These are phyloP conservation scores for Picea abies DNA, from an alignment of 83 land plant species.

Conservation along the genomic window DNA sequence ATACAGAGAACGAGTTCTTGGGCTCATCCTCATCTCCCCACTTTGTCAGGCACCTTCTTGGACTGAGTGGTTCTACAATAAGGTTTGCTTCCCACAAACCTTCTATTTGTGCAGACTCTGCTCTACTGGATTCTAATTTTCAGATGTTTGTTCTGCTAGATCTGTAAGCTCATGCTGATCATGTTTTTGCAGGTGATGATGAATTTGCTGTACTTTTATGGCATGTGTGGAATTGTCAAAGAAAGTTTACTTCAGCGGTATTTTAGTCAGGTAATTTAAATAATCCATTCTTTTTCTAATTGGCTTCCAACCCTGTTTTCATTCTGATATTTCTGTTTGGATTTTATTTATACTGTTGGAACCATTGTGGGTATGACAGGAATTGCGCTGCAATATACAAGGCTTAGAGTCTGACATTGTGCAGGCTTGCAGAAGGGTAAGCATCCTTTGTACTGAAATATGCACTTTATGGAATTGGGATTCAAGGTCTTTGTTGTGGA, in stretches of 20 bases:
- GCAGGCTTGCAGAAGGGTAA: constrained; percentile 16
- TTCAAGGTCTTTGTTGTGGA: neutral
- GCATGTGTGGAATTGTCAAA: constrained; percentile 44
- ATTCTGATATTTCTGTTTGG: neutral
- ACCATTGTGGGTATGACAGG: constrained; percentile 5
- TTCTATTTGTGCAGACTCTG: neutral
- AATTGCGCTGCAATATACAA: constrained; percentile 7
- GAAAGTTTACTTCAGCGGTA: constrained; percentile 41
- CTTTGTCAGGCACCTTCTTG: constrained; percentile 46
- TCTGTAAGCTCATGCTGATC: neutral
- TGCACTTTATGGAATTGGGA: neutral
- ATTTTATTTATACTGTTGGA: neutral
- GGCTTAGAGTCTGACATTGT: constrained; percentile 15
- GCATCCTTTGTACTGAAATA: neutral
- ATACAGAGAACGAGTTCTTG: constrained; percentile 42
- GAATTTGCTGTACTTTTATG: constrained; percentile 42
- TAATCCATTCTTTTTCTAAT: neutral
- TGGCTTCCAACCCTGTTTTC: neutral
- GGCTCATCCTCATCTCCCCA: constrained; percentile 52
- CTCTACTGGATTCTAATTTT: neutral
- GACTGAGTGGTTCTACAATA: constrained; percentile 60
- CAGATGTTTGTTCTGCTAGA: neutral
- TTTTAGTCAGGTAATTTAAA: constrained; percentile 36
- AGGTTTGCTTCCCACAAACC: constrained; percentile 25
- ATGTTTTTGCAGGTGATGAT: constrained; percentile 34